phyloP scores from a whole-genome alignment of 2,329 filamentous ascomycete species.

The Colletotrichum sansevieriae region DNA sequence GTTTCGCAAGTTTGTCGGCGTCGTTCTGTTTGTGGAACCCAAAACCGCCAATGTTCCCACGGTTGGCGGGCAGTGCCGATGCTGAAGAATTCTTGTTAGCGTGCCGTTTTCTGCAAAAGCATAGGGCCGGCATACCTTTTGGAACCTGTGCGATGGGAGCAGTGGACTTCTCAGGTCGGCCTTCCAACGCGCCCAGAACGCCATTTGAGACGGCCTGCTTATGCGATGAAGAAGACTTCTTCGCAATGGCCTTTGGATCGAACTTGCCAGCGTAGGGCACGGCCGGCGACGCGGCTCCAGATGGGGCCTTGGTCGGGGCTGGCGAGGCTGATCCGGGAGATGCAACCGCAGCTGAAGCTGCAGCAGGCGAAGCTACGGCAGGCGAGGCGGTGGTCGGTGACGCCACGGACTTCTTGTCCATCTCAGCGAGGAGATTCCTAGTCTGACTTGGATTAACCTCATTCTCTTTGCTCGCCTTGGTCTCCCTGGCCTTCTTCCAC shows the following conservation, averaged over 20 bases:
- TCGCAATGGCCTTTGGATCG: constrained; percentile 87
- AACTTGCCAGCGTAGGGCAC: constrained; percentile 82
- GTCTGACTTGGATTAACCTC: constrained; percentile 75
- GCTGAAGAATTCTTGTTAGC: constrained; percentile 51
- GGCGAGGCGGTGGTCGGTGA: constrained; percentile 63
- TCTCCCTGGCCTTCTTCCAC: constrained; percentile 92
- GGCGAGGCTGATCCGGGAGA: constrained; percentile 33
- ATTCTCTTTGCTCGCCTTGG: constrained; percentile 79
- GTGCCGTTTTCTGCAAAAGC: background rate
- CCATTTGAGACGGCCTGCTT: constrained; percentile 65
- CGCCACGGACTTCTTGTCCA: constrained; percentile 75
- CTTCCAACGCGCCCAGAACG: constrained; percentile 62
- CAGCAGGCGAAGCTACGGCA: constrained; percentile 63
- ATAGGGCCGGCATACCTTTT: constrained; percentile 51
- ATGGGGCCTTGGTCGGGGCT: constrained; percentile 53
- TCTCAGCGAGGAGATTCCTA: constrained; percentile 77
- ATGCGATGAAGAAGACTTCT: constrained; percentile 76
- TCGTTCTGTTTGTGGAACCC: constrained; percentile 80
- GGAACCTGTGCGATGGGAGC: constrained; percentile 50
- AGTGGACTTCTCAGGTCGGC: constrained; percentile 53
- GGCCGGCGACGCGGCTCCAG: constrained; percentile 64
- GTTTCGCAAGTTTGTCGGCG: constrained; percentile 76
- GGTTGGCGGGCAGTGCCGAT: constrained; percentile 74
- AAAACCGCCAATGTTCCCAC: constrained; percentile 84
- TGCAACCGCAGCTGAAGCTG: constrained; percentile 59